These are phyloP conservation scores for Gelatoporia subvermispora DNA, from an alignment of 768 basidiomycete species.

Conservation along the genomic window DNA sequence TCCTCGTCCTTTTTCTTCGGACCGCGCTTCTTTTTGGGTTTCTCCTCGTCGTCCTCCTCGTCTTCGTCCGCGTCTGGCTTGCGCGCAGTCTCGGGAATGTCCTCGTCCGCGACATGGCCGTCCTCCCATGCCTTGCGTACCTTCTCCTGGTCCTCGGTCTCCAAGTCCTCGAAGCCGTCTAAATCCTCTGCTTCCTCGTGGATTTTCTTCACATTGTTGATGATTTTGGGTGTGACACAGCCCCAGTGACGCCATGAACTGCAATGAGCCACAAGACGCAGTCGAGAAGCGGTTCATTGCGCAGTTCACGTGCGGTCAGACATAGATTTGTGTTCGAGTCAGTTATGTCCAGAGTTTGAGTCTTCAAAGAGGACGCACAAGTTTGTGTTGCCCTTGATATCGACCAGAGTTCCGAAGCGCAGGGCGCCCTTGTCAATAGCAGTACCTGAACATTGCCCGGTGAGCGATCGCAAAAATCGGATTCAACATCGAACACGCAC, in stretches of 20 bases:
- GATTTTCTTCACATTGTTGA: slow-evolving; percentile 64
- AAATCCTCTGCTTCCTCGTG: slow-evolving; percentile 60
- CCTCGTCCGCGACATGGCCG: slow-evolving; percentile 77
- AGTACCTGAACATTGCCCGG: slow-evolving; percentile 40
- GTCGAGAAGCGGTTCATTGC: no score
- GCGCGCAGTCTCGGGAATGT: slow-evolving; percentile 70
- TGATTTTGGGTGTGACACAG: slow-evolving; percentile 65
- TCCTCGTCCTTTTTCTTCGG: slow-evolving; percentile 19
- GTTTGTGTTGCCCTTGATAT: slow-evolving; percentile 61
- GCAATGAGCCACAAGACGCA: neutral
- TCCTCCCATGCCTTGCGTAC: slow-evolving; percentile 69
- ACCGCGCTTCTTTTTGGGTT: slow-evolving; percentile 21
- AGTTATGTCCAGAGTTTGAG: neutral
- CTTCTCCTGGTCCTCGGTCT: slow-evolving; percentile 63
- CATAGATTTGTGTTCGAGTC: neutral
- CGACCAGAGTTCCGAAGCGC: slow-evolving; percentile 70
- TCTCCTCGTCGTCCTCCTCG: slow-evolving; percentile 39
- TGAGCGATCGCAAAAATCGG: slow-evolving; percentile 12
- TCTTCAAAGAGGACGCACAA: no score
- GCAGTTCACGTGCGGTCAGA: neutral
- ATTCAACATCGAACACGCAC: slow-evolving; percentile 31
- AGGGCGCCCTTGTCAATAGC: slow-evolving; percentile 67
- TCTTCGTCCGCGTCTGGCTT: slow-evolving; percentile 45
- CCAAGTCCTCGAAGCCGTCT: slow-evolving; percentile 81
- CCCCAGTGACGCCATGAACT: slow-evolving; percentile 92